Percentiles rank a stretch among this genome's conserved stretches.
These are phyloP conservation scores for Cytospora piceicola DNA, from an alignment of 2,329 filamentous ascomycete genomes.

Conservation along the genomic window DNA sequence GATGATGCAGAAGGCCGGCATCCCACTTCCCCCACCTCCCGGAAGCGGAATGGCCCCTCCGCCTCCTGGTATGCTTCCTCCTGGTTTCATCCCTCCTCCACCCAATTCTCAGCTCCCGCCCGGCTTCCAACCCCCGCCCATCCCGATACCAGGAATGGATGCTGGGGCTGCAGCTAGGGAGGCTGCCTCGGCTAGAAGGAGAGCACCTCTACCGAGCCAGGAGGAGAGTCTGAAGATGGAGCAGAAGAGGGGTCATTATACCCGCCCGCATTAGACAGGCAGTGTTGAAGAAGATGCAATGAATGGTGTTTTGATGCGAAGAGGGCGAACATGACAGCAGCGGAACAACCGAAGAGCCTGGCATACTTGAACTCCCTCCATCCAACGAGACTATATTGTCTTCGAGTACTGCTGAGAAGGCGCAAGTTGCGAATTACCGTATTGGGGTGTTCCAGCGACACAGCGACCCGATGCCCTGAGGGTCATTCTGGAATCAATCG, in stretches of 20 bases:
- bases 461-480: not conserved
- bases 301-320: not conserved
- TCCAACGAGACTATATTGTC: not conserved
- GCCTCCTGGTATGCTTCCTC: slow-evolving; percentile 53
- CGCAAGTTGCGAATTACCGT: not conserved
- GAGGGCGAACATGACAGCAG: not conserved
- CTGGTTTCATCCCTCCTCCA: slow-evolving; percentile 52
- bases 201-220: slow-evolving; percentile 79
- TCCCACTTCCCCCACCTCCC: slow-evolving; percentile 60
- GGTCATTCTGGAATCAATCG: not conserved
- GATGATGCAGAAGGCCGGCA: slow-evolving; percentile 67
- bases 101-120: slow-evolving; percentile 36
- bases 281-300: not conserved
- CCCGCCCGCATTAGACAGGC: slow-evolving; percentile 49
- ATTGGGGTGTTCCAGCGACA: not conserved
- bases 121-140: slow-evolving; percentile 49
- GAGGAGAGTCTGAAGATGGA: slow-evolving; percentile 80
- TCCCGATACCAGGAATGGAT: slow-evolving; percentile 39
- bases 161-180: slow-evolving; percentile 32
- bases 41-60: slow-evolving; percentile 41
- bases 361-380: not conserved
- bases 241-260: slow-evolving; percentile 69
- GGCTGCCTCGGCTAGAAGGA: slow-evolving; percentile 53
- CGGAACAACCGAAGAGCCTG: not conserved
- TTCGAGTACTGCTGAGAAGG: not conserved